Evolutionary conservation across 2,329 filamentous ascomycete species (phyloP), one percentile per base, ranked within the genome.

Genomic region (Exophiala aquamarina): DNA sequence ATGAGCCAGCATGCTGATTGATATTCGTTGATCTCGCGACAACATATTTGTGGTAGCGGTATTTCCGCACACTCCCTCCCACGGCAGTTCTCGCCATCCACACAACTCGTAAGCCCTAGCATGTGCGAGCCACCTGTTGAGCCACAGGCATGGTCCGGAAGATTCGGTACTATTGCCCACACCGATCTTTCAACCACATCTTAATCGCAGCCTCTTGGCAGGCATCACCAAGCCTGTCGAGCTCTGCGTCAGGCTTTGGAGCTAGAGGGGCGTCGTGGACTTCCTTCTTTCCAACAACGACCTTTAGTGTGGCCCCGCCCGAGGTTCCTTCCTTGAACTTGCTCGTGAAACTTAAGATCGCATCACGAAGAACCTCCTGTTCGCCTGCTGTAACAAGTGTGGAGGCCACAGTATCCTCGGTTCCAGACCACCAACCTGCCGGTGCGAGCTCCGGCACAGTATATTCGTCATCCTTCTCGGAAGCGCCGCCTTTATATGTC

Each of bases 131-230:
- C n/a, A n/a, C n/a, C n/a, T n/a, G n/a, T n/a, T n/a, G n/a, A n/a
- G 23, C 23, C 6, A 26, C 11, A 26, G 23, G 23, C n/a, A n/a
- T n/a, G n/a, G n/a, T n/a, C n/a, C n/a, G n/a, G n/a, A n/a, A n/a
- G n/a, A n/a, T n/a, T n/a, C n/a, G n/a, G n/a, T n/a, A 26, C 11
- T 26, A 26, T 11, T 26, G 6, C 11, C 23, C 23, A 26, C 23
- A 26, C 11, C 23, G 23, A 26, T 6, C 11, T 26, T 6, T 41
- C 11, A 38, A 19, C 52, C 52, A 55, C n/a, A 20, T 32, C 34
- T 32, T 48, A 17, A 55, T 43, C 8, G 48, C 52, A 18, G 44
- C 52, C 29, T 55, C 52, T 28, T 49, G 44, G 14, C n/a, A 41
- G 18, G 18, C 32, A 14, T 52, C 44, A 10, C 44, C 44, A 32